Conservation (phyloP, 768 basidiomycete species). For the Calocera viscosa region DNA sequence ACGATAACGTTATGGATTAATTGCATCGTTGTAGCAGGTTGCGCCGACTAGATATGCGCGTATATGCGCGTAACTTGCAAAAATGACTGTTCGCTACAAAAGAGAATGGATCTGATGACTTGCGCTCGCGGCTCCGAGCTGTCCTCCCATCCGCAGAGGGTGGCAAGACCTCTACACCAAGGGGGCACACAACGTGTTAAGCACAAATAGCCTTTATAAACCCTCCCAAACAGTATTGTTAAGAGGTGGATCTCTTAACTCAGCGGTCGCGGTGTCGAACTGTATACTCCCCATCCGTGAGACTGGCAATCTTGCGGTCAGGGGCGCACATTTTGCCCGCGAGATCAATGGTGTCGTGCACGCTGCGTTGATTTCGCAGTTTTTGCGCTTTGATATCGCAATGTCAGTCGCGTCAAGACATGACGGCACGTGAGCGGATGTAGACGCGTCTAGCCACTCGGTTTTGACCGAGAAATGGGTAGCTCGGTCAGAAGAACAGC, state of each 20-base stretch:
- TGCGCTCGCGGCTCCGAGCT: constrained; percentile 8
- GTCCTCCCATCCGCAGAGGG: constrained; percentile 6
- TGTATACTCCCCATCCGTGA: not conserved
- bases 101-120: constrained; percentile 7
- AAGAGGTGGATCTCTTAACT: constrained; percentile 8
- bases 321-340: not conserved
- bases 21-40: no score
- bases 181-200: not conserved
- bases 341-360: not conserved
- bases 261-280: not conserved
- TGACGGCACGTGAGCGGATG: constrained; percentile 3
- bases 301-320: constrained; percentile 1
- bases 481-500: no score
- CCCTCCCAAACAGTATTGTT: not conserved
- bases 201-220: not conserved
- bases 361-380: not conserved
- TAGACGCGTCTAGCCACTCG: constrained; percentile 2
- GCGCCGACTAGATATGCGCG: no score
- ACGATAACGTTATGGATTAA: no score
- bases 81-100: not conserved
- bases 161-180: not conserved
- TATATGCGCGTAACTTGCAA: no score
- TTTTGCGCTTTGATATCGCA: not conserved
- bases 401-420: constrained; percentile 6
- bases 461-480: no score